Evolutionary conservation across 305 asterid genomes (phyloP).

Genomic region (Solanum aculeatissimum): DNA sequence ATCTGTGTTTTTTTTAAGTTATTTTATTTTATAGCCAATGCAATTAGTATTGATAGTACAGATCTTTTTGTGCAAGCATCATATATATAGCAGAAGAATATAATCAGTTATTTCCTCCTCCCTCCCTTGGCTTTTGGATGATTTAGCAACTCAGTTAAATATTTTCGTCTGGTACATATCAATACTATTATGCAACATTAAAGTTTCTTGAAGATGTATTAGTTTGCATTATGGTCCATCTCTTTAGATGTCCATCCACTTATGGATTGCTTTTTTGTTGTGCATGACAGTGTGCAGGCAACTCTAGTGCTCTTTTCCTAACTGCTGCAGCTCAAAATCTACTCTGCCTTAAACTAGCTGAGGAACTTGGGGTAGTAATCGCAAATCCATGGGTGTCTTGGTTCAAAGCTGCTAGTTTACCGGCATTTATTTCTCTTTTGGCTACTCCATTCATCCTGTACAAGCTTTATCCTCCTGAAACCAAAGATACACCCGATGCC

Average conservation of each 20-base stretch:
- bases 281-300: conserved; percentile 78
- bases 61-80: background rate
- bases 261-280: conserved; percentile 25
- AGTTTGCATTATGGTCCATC: background rate
- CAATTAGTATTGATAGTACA: background rate
- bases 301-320: conserved; percentile 98
- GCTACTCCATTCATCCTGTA: conserved; percentile 76
- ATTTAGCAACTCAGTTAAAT: background rate
- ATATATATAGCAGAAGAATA: background rate
- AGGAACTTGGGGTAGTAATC: conserved; percentile 86
- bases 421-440: conserved; percentile 65
- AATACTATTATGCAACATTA: background rate
- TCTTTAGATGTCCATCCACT: conserved; percentile 9
- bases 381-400: conserved; percentile 89
- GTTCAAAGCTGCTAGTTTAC: conserved; percentile 94
- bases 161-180: background rate
- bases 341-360: conserved; percentile 88
- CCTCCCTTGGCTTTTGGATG: background rate
- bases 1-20: background rate
- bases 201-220: background rate
- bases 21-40: background rate
- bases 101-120: background rate
- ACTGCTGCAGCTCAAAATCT: conserved; percentile 99
- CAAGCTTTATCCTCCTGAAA: conserved; percentile 91
- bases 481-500: conserved; percentile 90